These are phyloP conservation scores for Agaricus sinodeliciosus DNA, from an alignment of 768 basidiomycete species.

Conservation along the genomic window DNA sequence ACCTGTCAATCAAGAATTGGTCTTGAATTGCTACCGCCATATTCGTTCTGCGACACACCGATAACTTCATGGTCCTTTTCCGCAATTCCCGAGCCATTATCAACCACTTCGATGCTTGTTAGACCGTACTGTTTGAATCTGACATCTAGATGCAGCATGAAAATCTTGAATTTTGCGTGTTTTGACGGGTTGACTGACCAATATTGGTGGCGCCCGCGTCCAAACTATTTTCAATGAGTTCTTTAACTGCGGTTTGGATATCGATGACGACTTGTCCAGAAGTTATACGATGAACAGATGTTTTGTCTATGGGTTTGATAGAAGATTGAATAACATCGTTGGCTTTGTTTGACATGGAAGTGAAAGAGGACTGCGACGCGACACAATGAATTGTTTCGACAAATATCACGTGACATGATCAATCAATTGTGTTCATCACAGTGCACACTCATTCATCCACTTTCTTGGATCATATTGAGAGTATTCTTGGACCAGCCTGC, in stretches of 20 bases:
- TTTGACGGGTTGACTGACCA: constrained; percentile 38
- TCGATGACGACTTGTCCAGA: constrained; percentile 95
- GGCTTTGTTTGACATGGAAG: background rate
- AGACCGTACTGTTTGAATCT: constrained; percentile 86
- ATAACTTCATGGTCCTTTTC: constrained; percentile 71
- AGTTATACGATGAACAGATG: constrained; percentile 82
- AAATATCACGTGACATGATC: background rate
- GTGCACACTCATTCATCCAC: too few species aligned
- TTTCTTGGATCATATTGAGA: too few species aligned
- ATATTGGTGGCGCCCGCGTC: constrained; percentile 88
- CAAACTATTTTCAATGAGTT: constrained; percentile 92
- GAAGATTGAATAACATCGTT: background rate
- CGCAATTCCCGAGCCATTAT: constrained; percentile 87
- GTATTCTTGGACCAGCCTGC: too few species aligned
- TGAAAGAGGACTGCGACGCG: background rate
- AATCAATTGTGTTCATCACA: too few species aligned
- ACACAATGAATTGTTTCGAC: background rate
- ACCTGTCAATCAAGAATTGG: constrained; percentile 35
- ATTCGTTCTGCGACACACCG: constrained; percentile 40
- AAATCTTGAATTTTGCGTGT: background rate
- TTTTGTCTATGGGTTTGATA: constrained; percentile 62
- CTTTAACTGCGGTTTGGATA: constrained; percentile 90
- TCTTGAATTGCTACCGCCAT: background rate
- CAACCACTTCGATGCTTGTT: constrained; percentile 77
- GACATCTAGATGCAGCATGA: constrained; percentile 52